Evolutionary conservation across 768 basidiomycete species (phyloP), one percentile per base, ranked within the genome.

Genomic region (Tricholomella constricta): DNA sequence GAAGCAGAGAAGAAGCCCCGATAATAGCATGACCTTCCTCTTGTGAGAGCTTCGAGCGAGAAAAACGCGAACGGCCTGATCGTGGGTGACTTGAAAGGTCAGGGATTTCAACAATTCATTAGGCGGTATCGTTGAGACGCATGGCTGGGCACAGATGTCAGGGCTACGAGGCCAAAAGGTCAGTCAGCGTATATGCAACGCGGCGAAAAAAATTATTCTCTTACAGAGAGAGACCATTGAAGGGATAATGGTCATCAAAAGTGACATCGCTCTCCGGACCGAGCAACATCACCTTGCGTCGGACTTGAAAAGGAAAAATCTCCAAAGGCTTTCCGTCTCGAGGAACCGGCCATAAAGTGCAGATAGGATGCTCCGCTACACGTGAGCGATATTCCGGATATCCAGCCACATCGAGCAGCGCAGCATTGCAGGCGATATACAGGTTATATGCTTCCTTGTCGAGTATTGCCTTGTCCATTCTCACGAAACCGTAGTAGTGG

Each of bases 381-480:
- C 54, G 26, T 19, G 41, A 35, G 9, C 56, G 56, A n/a, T 14
- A 26, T 50, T 60, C 56, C n/a, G 38, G 46, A 11, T 60, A 60
- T 1, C 49, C 59, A 2, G 47, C 54, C n/a, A 57, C 45, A 14
- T 60, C 59, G 10, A 57, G 37, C 17, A 60, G 20, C 2, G 56
- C 50, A 8, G 56, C 56, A 27, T 60, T 60, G n/a, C 52, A 57
- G 5, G 59, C 59, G 35, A 60, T 54, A 37, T 52, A 52, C 19
- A 59, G 27, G 25, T 49, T 17, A 12, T 56, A 36, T 41, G 43
- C 45, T 23, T 49, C 47, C 4, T 46, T 44, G 37, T 36, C 23
- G 6, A 9, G 10, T 3, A 35, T 11, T 9, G 46, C 14, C 19
- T 26, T 9, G 5, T 31, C 22, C 9, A 42, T 26, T 9, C 29